These are phyloP conservation scores for Rhamnella rubrinervis DNA, from an alignment of 331 rosid genomes.

Conservation along the genomic window DNA sequence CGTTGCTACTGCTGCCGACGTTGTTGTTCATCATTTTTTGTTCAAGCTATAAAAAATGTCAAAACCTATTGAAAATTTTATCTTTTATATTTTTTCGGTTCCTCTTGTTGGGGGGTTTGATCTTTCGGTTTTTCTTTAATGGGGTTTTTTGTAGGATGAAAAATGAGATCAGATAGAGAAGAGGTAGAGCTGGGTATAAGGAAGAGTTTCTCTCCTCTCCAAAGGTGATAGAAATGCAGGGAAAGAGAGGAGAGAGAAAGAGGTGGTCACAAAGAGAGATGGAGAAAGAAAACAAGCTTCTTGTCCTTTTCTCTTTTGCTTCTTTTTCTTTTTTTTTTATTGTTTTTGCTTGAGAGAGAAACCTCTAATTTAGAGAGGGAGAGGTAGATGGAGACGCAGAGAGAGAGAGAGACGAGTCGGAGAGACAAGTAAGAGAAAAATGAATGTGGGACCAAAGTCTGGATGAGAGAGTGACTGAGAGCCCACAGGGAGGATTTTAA, in stretches of 20 bases:
- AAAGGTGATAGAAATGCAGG: constrained; percentile 19
- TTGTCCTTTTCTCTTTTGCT: constrained; percentile 16
- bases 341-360: background rate
- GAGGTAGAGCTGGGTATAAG: background rate
- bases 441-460: constrained; percentile 2
- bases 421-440: constrained; percentile 6
- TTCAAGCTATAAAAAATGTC: too few species aligned
- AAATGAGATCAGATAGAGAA: constrained; percentile 13
- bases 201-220: constrained; percentile 47
- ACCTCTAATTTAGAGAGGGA: constrained; percentile 9
- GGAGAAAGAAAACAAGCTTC: constrained; percentile 15
- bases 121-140: background rate
- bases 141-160: constrained; percentile 5
- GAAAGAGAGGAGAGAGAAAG: constrained; percentile 13
- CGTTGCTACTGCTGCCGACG: background rate
- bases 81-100: background rate
- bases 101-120: background rate
- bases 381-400: constrained; percentile 12
- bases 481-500: constrained; percentile 21
- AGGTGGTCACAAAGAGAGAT: constrained; percentile 10
- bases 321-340: constrained; percentile 13
- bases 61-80: too few species aligned
- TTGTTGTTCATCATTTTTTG: background rate
- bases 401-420: too few species aligned
- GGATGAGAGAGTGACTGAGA: constrained; percentile 12